phyloP scores from a whole-genome alignment of 1,284 basidiomycete genomes.

The Microbotryum saponariae region DNA sequence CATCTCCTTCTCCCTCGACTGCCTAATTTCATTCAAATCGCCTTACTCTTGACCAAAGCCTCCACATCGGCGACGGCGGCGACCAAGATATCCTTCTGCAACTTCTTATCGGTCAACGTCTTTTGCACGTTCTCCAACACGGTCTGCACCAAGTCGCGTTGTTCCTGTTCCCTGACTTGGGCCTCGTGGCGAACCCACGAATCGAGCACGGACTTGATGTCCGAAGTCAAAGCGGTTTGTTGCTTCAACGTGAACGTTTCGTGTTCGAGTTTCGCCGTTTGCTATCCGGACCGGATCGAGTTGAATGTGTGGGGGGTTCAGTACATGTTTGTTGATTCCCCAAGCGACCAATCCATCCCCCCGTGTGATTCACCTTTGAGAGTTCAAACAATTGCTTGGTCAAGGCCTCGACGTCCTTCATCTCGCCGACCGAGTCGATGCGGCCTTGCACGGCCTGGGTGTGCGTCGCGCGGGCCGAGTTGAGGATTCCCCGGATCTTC shows the following conservation, averaged over 20 bases:
- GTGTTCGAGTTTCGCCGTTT: constrained; percentile 85
- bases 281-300: too few species aligned
- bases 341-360: too few species aligned
- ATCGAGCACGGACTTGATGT: constrained; percentile 92
- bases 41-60: constrained; percentile 35
- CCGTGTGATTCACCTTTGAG: constrained; percentile 61
- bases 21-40: too few species aligned
- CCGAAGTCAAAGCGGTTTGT: constrained; percentile 74
- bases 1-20: too few species aligned
- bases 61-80: constrained; percentile 85
- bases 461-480: constrained; percentile 77
- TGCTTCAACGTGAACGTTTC: constrained; percentile 86
- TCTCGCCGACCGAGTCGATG: constrained; percentile 79
- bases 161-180: constrained; percentile 91
- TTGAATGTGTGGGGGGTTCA: too few species aligned
- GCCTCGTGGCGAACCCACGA: constrained; percentile 98
- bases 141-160: constrained; percentile 76
- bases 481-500: constrained; percentile 73
- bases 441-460: constrained; percentile 88
- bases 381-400: constrained; percentile 85
- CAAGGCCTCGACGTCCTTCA: constrained; percentile 87
- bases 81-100: constrained; percentile 81
- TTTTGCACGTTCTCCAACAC: constrained; percentile 82
- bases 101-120: constrained; percentile 78
- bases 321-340: too few species aligned